Evolutionary conservation across 306 rosid genomes (phyloP).

Genomic region (Medicago truncatula): DNA sequence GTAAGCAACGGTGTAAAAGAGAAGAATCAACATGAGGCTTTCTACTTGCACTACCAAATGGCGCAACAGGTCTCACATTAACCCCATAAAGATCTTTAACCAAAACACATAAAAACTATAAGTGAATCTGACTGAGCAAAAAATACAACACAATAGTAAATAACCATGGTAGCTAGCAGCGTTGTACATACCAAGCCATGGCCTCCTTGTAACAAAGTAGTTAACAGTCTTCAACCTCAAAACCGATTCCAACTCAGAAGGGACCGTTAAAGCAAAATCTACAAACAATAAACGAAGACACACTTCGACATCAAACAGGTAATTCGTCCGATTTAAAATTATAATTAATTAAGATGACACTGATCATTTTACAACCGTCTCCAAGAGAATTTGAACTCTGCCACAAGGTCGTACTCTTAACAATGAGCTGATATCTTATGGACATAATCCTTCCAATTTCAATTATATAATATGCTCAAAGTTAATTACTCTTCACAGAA

Average conservation of each 20-base stretch:
- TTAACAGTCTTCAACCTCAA: constrained; percentile 76
- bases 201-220: constrained; percentile 81
- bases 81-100: constrained; percentile 92
- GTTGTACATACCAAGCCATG: constrained; percentile 84
- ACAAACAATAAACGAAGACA: constrained; percentile 35
- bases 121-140: constrained; percentile 15
- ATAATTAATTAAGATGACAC: too few relatives aligned
- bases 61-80: constrained; percentile 96
- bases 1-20: constrained; percentile 72
- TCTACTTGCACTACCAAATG: constrained; percentile 86
- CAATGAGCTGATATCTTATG: too few relatives aligned
- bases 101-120: constrained; percentile 49
- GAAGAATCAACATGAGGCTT: constrained; percentile 75
- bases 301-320: neutral
- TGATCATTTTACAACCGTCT: too few relatives aligned
- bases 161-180: constrained; percentile 12
- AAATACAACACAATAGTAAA: neutral
- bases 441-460: neutral
- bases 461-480: constrained; percentile 12
- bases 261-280: constrained; percentile 66
- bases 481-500: neutral
- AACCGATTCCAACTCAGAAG: constrained; percentile 80
- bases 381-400: too few relatives aligned
- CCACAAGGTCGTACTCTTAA: too few relatives aligned
- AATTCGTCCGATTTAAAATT: too few relatives aligned